Percentiles rank a stretch among this genome's conserved stretches.
Conservation (phyloP, 331 rosid species). For the Malus hybrid region DNA sequence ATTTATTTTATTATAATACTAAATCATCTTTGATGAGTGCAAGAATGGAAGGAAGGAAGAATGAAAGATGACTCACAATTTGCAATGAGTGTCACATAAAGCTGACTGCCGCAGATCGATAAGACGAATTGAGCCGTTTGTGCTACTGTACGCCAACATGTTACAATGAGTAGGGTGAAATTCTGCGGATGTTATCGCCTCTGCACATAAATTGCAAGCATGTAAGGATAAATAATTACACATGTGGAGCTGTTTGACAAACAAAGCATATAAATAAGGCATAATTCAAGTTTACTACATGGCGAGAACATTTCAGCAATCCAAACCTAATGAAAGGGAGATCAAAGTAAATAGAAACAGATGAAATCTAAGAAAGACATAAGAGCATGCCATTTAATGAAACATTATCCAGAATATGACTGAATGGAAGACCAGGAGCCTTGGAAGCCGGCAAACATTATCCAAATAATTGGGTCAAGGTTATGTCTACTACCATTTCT, state of each 20-base stretch:
- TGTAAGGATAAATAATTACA: neutral
- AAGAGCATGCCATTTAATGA: neutral
- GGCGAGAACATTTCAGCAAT: neutral
- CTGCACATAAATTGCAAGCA: slow-evolving; percentile 12
- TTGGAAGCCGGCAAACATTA: too few relatives aligned
- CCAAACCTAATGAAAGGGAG: too few relatives aligned
- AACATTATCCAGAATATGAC: neutral
- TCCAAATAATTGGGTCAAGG: neutral
- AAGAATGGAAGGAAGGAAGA: neutral
- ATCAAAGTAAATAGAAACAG: neutral
- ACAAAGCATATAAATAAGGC: neutral
- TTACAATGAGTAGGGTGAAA: slow-evolving; percentile 60
- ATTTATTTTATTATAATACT: neutral
- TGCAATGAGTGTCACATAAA: slow-evolving; percentile 53
- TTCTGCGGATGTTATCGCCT: slow-evolving; percentile 64
- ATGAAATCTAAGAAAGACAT: neutral
- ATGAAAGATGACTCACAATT: slow-evolving; percentile 28
- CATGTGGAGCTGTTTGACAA: neutral
- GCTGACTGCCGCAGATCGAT: slow-evolving; percentile 65
- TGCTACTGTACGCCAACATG: slow-evolving; percentile 57
- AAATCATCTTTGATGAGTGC: neutral
- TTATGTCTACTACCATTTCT: neutral
- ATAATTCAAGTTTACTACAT: neutral
- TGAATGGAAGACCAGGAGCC: neutral
- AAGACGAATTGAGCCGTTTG: slow-evolving; percentile 58